Evolutionary conservation across 345 rosid genomes (phyloP), one percentile per base, ranked within the genome.

Genomic region (Pugionium cornutum): DNA sequence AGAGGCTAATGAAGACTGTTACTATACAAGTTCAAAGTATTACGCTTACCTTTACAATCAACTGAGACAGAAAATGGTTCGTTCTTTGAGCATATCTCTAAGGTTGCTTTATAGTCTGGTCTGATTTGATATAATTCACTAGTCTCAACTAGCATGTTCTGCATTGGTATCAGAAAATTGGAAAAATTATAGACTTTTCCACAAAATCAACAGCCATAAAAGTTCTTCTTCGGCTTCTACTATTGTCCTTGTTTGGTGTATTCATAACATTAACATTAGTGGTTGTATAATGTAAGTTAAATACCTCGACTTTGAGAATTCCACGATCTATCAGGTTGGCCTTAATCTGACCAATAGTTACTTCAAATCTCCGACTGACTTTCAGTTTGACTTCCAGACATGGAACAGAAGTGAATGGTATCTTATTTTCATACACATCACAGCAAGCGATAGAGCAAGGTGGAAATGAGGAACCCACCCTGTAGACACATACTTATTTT

Each of bases 401-500:
- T 43, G 85, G 88, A 53, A 64, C 45, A 49, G 70, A 69, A 46
- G 64, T 4, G 49, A 89, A 83, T 18, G 70, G 67, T 29, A 75
- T 80, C 46, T 18, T 78, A 65, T 84, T 86, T 41, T 58, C 83
- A 63, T 61, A 77, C 50, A 58, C 64, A 73, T 89, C 96, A 44
- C 69, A 70, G 55, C 92, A 80, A 28, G 70, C 77, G 48, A 89
- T 55, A 52, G 40, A 52, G 40, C 62, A 25, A 10, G 62, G 58
- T 1, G 83, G 81, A 47, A 82, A 72, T 11, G 33, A 60, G 2
- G 79, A 81, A 58, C 92, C 96, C 30, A 81, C 80, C 74, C 96
- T 86, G 83, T 41, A 44, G 41, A 70, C n/a, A 48, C 44, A 43
- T 18, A 28, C 3, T 47, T 46, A 40, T 26, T 41, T 11, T 4